phyloP scores from a whole-genome alignment of 2,329 filamentous ascomycete genomes.

The Talaromyces albobiverticillius region DNA sequence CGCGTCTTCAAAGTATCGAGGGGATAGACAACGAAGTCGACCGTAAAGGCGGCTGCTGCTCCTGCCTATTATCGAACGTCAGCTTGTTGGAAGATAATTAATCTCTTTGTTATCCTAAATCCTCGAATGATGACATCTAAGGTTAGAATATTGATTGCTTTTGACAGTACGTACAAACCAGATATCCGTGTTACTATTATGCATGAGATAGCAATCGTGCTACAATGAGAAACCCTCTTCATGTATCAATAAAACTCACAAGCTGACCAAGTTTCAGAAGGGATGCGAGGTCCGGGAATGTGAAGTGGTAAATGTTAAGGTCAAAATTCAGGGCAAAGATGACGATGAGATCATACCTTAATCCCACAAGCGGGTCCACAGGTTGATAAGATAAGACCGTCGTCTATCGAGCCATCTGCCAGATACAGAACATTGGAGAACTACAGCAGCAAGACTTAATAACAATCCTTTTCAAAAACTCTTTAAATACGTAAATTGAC shows the following conservation, averaged over 20 bases:
- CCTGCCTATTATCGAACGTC: slow-evolving; percentile 61
- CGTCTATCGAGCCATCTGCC: no score
- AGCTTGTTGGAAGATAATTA: not conserved
- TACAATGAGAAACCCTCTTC: not conserved
- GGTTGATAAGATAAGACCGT: not conserved
- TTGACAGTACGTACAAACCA: slow-evolving; percentile 53
- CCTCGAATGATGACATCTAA: no score
- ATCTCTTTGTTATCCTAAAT: not conserved
- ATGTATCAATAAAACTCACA: not conserved
- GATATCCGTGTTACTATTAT: slow-evolving; percentile 55
- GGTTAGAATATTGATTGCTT: no score
- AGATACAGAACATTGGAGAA: no score
- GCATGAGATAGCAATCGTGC: slow-evolving; percentile 32
- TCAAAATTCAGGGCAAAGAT: not conserved
- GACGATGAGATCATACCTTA: not conserved
- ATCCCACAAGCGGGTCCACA: not conserved
- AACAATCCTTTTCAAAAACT: not conserved
- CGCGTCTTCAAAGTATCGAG: slow-evolving; percentile 88
- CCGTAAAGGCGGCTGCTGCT: slow-evolving; percentile 77
- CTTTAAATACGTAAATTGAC: slow-evolving; percentile 2
- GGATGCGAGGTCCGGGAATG: not conserved
- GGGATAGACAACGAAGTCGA: slow-evolving; percentile 82
- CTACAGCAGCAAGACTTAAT: not conserved
- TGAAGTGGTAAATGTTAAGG: not conserved
- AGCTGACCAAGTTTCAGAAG: not conserved